Percentiles rank a stretch among this genome's conserved stretches.
Evolutionary conservation across 129 eudicot species (phyloP).

Genomic region (Chrysanthemum seticuspe): DNA sequence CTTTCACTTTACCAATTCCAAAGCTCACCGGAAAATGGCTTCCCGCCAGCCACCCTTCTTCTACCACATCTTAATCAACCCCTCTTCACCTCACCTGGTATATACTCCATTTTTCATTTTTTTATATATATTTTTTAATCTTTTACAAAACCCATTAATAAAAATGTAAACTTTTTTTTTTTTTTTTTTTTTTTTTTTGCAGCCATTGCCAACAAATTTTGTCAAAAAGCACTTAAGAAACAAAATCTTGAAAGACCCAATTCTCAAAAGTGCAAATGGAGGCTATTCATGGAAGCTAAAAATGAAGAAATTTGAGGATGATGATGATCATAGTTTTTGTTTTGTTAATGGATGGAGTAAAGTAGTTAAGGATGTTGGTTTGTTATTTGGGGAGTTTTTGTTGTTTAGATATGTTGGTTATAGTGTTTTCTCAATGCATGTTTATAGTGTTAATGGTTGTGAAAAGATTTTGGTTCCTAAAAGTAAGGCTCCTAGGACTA

Average conservation of each 20-base stretch:
- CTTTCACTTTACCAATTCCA: no score
- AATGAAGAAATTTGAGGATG: slow-evolving; percentile 1
- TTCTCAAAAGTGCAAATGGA: slow-evolving; percentile 5
- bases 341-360: slow-evolving; percentile 20
- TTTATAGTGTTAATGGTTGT: slow-evolving; percentile 27
- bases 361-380: slow-evolving; percentile 18
- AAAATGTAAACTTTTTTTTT: no score
- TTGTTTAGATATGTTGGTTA: slow-evolving; percentile 16
- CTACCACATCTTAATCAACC: no score
- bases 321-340: background rate
- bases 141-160: no score
- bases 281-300: slow-evolving; percentile 16
- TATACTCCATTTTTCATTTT: no score
- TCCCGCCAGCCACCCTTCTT: no score
- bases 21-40: no score
- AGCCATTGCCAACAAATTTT: slow-evolving; percentile 22
- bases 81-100: no score
- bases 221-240: slow-evolving; percentile 10
- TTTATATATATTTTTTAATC: no score
- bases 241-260: slow-evolving; percentile 15
- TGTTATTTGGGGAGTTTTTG: slow-evolving; percentile 29
- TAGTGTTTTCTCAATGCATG: background rate
- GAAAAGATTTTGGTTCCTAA: background rate
- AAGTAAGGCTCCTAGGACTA: background rate
- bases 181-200: background rate